phyloP scores from a whole-genome alignment of 2,329 filamentous ascomycete species.

The Cordyceps javanica region DNA sequence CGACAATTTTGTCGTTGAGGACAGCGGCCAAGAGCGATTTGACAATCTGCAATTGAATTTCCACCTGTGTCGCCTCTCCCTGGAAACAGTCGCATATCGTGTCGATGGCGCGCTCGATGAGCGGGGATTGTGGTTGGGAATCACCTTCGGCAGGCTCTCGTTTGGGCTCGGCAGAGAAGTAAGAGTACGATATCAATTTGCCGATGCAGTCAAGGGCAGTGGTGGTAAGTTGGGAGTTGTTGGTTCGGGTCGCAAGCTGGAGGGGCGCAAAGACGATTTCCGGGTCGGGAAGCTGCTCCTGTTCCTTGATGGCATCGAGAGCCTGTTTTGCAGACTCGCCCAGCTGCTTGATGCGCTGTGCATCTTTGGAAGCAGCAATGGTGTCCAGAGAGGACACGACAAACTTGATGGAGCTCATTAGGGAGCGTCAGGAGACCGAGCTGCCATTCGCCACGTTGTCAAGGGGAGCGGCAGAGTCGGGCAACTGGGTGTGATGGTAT shows the following conservation, averaged over 20 bases:
- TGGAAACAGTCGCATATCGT: slow-evolving; percentile 99
- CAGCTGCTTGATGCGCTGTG: slow-evolving; percentile 73
- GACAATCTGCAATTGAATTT: slow-evolving; percentile 95
- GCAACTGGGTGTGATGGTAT: background rate
- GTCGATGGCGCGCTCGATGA: slow-evolving; percentile 97
- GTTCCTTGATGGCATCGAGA: slow-evolving; percentile 77
- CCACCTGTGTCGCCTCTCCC: slow-evolving; percentile 84
- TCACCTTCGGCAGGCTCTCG: slow-evolving; percentile 37
- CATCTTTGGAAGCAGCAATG: slow-evolving; percentile 88
- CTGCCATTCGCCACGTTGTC: slow-evolving; percentile 36
- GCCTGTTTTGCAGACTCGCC: slow-evolving; percentile 76
- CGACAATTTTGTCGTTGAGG: slow-evolving; percentile 96
- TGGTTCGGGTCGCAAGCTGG: slow-evolving; percentile 80
- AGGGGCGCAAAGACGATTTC: slow-evolving; percentile 88
- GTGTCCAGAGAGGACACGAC: slow-evolving; percentile 88
- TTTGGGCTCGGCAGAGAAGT: slow-evolving; percentile 71
- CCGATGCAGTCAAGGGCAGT: slow-evolving; percentile 95
- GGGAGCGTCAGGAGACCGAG: slow-evolving; percentile 41
- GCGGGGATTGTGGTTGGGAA: slow-evolving; percentile 45
- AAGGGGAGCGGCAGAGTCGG: background rate
- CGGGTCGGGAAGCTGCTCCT: slow-evolving; percentile 78
- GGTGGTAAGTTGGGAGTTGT: slow-evolving; percentile 79
- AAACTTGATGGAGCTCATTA: slow-evolving; percentile 91
- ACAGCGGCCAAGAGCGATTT: slow-evolving; percentile 94
- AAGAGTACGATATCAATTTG: slow-evolving; percentile 97